Evolutionary conservation across 176 grass and related monocot genomes (phyloP), one percentile per base, ranked within the genome.

Genomic region (Rhipidocladum racemiflorum): DNA sequence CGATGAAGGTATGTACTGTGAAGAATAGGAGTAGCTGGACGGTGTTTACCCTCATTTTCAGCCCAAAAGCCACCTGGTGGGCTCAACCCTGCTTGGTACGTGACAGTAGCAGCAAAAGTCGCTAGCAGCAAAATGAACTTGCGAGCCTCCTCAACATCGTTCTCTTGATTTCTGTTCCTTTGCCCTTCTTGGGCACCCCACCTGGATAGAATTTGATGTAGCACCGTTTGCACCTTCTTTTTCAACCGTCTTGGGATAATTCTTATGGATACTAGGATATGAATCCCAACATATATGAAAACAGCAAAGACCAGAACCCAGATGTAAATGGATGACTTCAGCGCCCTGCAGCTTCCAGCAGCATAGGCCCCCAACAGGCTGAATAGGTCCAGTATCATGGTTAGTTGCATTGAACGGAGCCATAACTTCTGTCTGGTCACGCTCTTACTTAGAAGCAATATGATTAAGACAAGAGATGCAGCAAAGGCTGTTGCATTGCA

Each of bases 331-430:
- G 88, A 90, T 32, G 81, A 87, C 17, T 70, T 67, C 0, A 64
- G 0, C 28, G 51, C 78, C 53, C 91, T 88, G 36, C 42, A 79
- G 25, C 91, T 81, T 35, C 91, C 88, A 20, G 91, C 81, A 18
- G 88, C 76, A 79, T 87, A 93, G 24, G 88, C 88, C 3, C 88
- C 83, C 84, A 90, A 77, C 39, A 93, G 9, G 28, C 88, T 85
- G 18, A 93, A 71, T 18, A 93, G 62, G 53, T 88, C 84, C 3
- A 88, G 0, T 25, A 78, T 76, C 88, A 90, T 93, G 16, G 81
- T 90, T 24, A 85, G 25, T 54, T 87, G 68, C 66, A 90, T 81
- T 23, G 87, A 82, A 0, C 65, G 72, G 43, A 90, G 78, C 85
- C 86, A 90, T 0, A 70, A 11, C 6, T 28, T 29, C 44, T 56